Conservation (phyloP, 148 eudicot genomes). For the Spergularia marina region DNA sequence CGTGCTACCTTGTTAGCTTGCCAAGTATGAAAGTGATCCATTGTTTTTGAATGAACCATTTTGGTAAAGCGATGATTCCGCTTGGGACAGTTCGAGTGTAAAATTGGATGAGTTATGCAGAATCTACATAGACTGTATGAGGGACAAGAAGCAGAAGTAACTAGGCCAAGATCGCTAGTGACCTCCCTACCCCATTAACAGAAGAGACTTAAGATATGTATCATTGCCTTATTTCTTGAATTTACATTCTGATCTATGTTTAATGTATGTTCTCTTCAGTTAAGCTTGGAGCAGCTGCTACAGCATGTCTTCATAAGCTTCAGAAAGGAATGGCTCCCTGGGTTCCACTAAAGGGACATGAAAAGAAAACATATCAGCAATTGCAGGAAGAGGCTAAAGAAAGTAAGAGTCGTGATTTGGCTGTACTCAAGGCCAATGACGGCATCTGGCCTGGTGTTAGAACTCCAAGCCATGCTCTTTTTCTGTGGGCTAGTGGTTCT, state of each 20-base stretch:
- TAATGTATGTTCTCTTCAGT: constrained; percentile 42
- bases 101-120: no score
- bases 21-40: no score
- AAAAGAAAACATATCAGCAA: constrained; percentile 71
- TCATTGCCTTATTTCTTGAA: neutral
- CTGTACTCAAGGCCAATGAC: constrained; percentile 75
- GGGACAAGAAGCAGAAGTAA: no score
- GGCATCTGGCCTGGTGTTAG: constrained; percentile 90
- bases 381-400: constrained; percentile 80
- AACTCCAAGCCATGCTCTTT: constrained; percentile 76
- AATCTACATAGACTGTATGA: no score
- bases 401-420: constrained; percentile 76
- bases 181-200: neutral
- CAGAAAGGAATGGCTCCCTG: constrained; percentile 80
- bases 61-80: no score
- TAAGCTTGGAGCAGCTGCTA: constrained; percentile 83
- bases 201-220: neutral
- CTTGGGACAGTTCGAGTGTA: no score
- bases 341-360: constrained; percentile 82
- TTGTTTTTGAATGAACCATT: no score
- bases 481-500: constrained; percentile 94
- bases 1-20: no score
- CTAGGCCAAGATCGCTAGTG: no score
- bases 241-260: constrained; percentile 16
- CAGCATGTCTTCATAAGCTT: constrained; percentile 74